Base-by-base conservation (phyloP, 1,284 basidiomycete genomes). In the Naganishia cerealis region DNA sequence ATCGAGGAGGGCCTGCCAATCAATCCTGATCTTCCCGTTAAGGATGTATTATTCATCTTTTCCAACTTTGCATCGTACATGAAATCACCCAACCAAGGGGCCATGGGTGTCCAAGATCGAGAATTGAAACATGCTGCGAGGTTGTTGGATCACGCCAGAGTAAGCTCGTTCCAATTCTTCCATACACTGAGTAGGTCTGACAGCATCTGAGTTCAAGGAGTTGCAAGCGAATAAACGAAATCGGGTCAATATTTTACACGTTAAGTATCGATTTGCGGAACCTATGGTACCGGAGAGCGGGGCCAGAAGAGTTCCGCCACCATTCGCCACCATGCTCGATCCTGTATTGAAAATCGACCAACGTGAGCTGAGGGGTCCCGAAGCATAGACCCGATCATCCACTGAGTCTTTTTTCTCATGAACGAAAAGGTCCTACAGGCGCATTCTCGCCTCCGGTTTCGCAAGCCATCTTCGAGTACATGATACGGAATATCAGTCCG, bases 321-420 rank as follows among this genome's bases (percentile, higher is more conserved):
- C 78, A 12, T 79, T 79, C 63, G 73, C 77, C 15, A 73, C 73
- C 2, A 57, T 78, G 56, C 73, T 75, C 52, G 78, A 79, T 62
- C 74, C 75, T 0, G 75, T 78, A 8, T 50, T 79, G 46, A 77
- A 78, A 67, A 72, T 79, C 52, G 77, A 79, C 63, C 76, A 77
- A 66, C 68, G 78, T 79, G 66, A 71, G 77, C 74, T 4, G 8
- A 18, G 33, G 15, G 0, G 21, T 54, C 9, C 2, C 7, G 50
- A 26, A 26, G n/a, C n/a, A 29, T n/a, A n/a, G 4, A 15, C 43
- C 1, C 7, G 15, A 10, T 40, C 16, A n/a, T 15, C 15, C 21
- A 24, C 46, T 50, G 21, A 42, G 16, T 46, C 24, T 24, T 40
- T 21, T 24, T 15, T 10, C 1, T 52, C 1, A 9, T 3, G 15